Evolutionary conservation across 176 grass and related monocot species (phyloP), one percentile per base, ranked within the genome.

Genomic region (Typha latifolia): DNA sequence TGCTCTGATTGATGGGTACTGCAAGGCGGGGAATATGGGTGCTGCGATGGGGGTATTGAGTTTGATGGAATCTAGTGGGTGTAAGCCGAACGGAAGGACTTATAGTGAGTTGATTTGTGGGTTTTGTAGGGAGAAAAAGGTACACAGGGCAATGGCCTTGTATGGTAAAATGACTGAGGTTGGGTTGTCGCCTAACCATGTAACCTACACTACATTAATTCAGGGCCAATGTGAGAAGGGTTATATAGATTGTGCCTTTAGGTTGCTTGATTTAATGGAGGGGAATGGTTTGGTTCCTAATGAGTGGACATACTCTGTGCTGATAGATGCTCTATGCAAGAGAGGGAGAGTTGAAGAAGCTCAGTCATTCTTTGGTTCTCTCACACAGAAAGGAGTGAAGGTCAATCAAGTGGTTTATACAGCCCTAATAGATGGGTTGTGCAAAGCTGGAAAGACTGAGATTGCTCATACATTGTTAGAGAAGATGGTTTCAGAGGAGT

Each of bases 1-100:
- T 78, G 84, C 79, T 3, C 61, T 96, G 74, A 85, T 96, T 34
- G 86, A 90, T 84, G 86, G 86, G 14, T 82, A 96, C 74, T 96
- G 91, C 72, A 90, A 84, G 67, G 66, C 73, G 4, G 86, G 86
- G 26, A 69, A 82, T 47, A 13, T 85, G 65, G 69, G 90, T 20
- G 72, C 49, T 1, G 86, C 86, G 16, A 68, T 87, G 64, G 61
- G 69, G n/a, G 53, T 90, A 55, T 77, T 84, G 22, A 32, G 74
- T 51, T 57, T 80, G 47, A 96, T 90, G 84, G 66, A 80, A 63
- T 69, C 50, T 65, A 85, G 32, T 23, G 79, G 79, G 4, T 87
- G 83, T 53, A 52, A 16, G 14, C 84, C 86, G 2, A 82, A 96
- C 13, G 67, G 73, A 14, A 79, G 86, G 15, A 87, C 86, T 19